Conservation (phyloP, 148 eudicot species). For the Talinum fruticosum region DNA sequence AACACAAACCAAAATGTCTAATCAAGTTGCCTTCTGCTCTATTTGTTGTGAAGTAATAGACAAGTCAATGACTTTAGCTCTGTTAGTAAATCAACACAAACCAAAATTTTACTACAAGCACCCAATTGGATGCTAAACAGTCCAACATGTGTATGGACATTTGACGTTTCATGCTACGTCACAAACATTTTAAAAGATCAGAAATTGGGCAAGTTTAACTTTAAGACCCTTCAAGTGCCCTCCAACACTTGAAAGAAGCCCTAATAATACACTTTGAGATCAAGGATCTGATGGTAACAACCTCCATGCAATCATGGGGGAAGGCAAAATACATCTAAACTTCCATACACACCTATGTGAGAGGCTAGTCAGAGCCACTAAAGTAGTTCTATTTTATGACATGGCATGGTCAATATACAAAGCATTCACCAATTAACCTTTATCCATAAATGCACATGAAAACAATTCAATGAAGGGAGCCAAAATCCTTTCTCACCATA, state of each 20-base stretch:
- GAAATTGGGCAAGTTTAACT: not conserved
- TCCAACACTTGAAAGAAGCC: not conserved
- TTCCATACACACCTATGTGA: not conserved
- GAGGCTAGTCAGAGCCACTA: not conserved
- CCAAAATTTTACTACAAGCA: no score
- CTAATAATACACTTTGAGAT: not conserved
- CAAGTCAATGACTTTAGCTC: not conserved
- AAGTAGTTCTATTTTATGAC: not conserved
- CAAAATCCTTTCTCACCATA: slow-evolving; percentile 47
- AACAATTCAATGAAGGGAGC: not conserved
- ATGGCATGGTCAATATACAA: not conserved
- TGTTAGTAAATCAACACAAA: no score
- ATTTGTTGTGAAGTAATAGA: not conserved
- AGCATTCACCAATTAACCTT: not conserved
- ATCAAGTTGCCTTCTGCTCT: not conserved
- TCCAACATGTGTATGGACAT: not conserved
- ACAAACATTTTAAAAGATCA: not conserved
- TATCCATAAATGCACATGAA: not conserved
- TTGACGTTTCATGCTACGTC: not conserved
- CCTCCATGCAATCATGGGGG: not conserved
- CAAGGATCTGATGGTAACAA: not conserved
- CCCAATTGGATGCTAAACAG: not conserved
- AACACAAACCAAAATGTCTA: not conserved
- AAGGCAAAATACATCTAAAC: not conserved
- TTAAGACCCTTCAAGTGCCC: not conserved